A percentile compares a stretch with the other conserved stretches of the same genome.
These are phyloP conservation scores for Phytophthora colocasiae DNA, from an alignment of 352 stramenopile species.

Conservation along the genomic window DNA sequence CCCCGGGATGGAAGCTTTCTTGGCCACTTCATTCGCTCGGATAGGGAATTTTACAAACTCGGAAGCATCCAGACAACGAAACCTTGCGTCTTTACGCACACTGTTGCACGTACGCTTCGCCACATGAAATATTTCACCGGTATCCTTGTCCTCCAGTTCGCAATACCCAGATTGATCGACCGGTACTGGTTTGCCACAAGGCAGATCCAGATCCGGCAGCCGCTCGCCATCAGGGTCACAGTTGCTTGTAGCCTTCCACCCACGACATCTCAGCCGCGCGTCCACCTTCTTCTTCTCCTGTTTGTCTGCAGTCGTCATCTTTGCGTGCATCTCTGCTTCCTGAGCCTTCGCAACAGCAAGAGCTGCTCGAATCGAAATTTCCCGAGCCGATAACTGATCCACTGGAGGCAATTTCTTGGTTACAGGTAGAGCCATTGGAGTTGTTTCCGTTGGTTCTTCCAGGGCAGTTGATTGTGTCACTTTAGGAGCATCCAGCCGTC, in stretches of 20 bases:
- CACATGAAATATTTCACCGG: conserved; percentile 32
- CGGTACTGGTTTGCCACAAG: conserved; percentile 28
- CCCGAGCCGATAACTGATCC: conserved; percentile 15
- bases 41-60: conserved; percentile 71
- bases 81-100: conserved; percentile 47
- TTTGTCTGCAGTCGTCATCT: conserved; percentile 18
- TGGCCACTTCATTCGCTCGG: conserved; percentile 38
- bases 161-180: conserved; percentile 53
- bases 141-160: conserved; percentile 44
- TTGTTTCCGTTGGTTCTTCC: not conserved
- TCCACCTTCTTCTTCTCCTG: conserved; percentile 27
- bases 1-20: conserved; percentile 24
- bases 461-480: not conserved
- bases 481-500: not conserved
- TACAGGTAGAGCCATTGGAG: not conserved
- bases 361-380: conserved; percentile 27
- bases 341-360: conserved; percentile 19
- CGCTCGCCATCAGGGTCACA: conserved; percentile 30
- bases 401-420: not conserved
- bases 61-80: conserved; percentile 57
- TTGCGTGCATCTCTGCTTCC: conserved; percentile 18
- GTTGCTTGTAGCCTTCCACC: conserved; percentile 31
- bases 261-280: conserved; percentile 32
- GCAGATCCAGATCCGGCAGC: conserved; percentile 15
- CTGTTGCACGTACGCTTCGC: conserved; percentile 64